A percentile compares a stretch with the other conserved stretches of the same genome.
Conservation (phyloP, 352 stramenopile genomes). For the Globisporangium iwayamae region DNA sequence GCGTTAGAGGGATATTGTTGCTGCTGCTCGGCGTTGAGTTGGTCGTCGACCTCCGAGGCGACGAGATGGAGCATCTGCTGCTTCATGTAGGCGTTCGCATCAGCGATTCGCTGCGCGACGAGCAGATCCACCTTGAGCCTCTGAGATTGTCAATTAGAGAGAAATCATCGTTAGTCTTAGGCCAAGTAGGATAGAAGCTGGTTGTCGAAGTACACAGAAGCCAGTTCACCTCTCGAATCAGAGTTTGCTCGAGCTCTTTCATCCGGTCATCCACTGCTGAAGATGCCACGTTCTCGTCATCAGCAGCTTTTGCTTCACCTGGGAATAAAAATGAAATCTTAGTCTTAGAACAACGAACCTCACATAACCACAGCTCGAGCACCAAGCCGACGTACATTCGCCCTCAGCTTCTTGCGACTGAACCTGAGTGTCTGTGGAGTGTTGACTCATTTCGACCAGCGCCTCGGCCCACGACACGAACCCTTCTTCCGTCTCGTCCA, state of each 20-base stretch:
- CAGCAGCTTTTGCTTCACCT: constrained; percentile 3
- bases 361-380: not conserved
- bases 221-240: constrained; percentile 55
- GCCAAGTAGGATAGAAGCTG: not conserved
- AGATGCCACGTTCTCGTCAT: not conserved
- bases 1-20: not conserved
- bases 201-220: not conserved
- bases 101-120: constrained; percentile 62
- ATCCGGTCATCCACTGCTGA: constrained; percentile 17
- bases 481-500: constrained; percentile 52
- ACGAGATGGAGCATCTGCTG: constrained; percentile 65
- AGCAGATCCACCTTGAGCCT: constrained; percentile 74
- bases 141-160: constrained; percentile 19
- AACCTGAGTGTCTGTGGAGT: not conserved
- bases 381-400: not conserved
- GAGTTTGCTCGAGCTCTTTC: constrained; percentile 46
- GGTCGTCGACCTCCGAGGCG: constrained; percentile 25
- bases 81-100: constrained; percentile 57
- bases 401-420: not conserved
- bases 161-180: not conserved
- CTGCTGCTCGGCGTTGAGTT: constrained; percentile 14
- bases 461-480: constrained; percentile 64
- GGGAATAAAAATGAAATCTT: not conserved
- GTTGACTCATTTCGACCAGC: constrained; percentile 47
- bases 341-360: not conserved